Base-by-base conservation (phyloP, 2,329 filamentous ascomycete genomes). In the Chaetomium sp. region DNA sequence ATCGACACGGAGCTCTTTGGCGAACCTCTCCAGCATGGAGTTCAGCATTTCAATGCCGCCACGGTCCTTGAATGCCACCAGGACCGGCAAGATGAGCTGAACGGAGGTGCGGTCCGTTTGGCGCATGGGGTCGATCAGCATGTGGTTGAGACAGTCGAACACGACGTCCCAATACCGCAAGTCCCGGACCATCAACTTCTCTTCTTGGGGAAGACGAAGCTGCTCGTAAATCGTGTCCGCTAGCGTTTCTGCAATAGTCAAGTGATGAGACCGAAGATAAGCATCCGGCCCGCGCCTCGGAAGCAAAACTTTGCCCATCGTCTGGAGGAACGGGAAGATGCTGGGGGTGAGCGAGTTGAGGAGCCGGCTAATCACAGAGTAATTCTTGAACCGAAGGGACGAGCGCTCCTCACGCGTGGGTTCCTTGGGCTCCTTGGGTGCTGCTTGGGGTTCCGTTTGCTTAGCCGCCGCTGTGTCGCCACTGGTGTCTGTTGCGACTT, bases 271-370 rank as follows among this genome's bases (percentile, higher is more conserved):
- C 60, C 81, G 71, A 54, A 76, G 65, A 61, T 77, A 86, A 2
- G 74, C 65, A 63, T 96, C 91, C 34, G 82, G 78, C 59, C 84
- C 84, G 49, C 91, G 84, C 56, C 89, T 87, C 44, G 84, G 83
- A 4, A 95, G 78, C 27, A 97, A 75, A 12, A 87, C 82, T 69
- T 90, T 94, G 10, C 92, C 92, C 44, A 97, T 75, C 1, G 85
- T 86, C 66, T 95, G 89, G 67, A 96, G 87, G 63, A 97, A 88
- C 0, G 88, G 86, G 14, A 89, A 87, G n/a, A 91, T 87, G 3
- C 86, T 86, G 7, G 85, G 84, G 27, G 91, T 85, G 63, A 95
- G 81, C 37, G 89, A 86, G 64, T 87, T 86, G 10, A 97, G 78
- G 9, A 97, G 76, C 62, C 85, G 86, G 40, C 87, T 82, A 45